Base-by-base conservation (phyloP, 1,139 yeast species). In the Magnusiomyces clavatus region DNA sequence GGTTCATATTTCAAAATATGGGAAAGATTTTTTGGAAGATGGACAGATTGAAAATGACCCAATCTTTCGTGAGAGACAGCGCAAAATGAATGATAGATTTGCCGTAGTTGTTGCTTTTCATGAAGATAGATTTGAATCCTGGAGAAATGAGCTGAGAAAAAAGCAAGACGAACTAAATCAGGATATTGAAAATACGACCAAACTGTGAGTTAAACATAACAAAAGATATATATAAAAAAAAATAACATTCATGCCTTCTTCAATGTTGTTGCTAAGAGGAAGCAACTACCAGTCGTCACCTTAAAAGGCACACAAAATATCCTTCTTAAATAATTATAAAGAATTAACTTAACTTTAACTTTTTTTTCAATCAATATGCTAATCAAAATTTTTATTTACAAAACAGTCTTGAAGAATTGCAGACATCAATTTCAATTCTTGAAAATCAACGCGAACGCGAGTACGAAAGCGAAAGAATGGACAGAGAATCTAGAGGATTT, bases 121-220 rank as follows among this genome's bases (percentile, higher is more conserved):
- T 63, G 88, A 84, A 59, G 71, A 67, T 52, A 75, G 79, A 57
- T 84, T 86, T 61, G 78, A 77, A 60, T 79, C 77, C 43, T 85
- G 92, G 90, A 80, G 81, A 58, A 67, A 66, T 48, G 80, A 78
- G 2, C 71, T 86, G 52, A 72, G 77, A 47, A 72, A 70, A 17
- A 77, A 77, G 59, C 92, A 85, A 64, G 72, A 72, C 34, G 67
- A 66, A 50, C 75, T 80, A 60, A 83, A 83, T 59, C 65, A 69
- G 43, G 87, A 81, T 54, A 75, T 83, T 56, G 81, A 77, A 54
- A 61, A 47, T 41, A 13, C 47, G 6, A 35, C 47, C 6, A 44
- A 44, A 44, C 12, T 24, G 47, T 44, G 36, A 12, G 20, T 10
- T 42, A 40, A 37, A 37, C 5, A n/a, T 37, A 37, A 37, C 11